Base-by-base conservation (phyloP, 2,329 filamentous ascomycete species). In the Aspergillus viridinutans region DNA sequence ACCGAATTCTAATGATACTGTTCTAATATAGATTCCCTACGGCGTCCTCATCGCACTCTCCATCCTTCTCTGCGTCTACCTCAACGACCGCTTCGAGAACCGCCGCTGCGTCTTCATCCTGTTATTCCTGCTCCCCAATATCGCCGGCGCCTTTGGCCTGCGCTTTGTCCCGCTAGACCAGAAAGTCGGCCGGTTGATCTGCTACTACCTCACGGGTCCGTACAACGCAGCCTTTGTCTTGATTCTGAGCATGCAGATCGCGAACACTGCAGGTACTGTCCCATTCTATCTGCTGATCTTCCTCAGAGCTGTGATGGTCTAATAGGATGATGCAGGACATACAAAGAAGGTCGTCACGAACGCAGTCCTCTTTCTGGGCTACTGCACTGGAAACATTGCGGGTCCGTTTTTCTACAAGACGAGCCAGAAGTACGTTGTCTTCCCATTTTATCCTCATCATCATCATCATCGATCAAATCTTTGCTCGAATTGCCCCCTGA, bases 341-440 rank as follows among this genome's bases (percentile, higher is more conserved):
- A 85, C 83, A 1, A 86, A 86, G 67, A 85, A 87, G 66, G 83
- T 86, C 49, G 81, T 86, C 26, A 84, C 83, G n/a, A 85, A 84
- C 23, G 83, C 81, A 1, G 79, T 84, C 56, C 75, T 85, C 2
- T 86, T 84, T 72, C 74, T 86, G 9, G 83, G 82, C 0, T 83
- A 83, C 55, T 85, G 83, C 63, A 77, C 81, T 1, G 84, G 84
- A 4, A 86, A 87, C 63, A 84, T 87, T 45, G 80, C 78, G 3
- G 81, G 84, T 0, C 85, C 85, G 0, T 86, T 86, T 69, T 86
- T 87, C 72, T 87, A 85, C 69, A 80, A 80, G 52, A 71, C 78
- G 0, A 65, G 76, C n/a, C 82, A 87, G 63, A 70, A 76, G 63
- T 75, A 60, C 52, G 55, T 49, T n/a, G 65, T 48, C 42, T 25